Base-by-base conservation (phyloP, 2,329 filamentous ascomycete species). In the Aspergillus niger region DNA sequence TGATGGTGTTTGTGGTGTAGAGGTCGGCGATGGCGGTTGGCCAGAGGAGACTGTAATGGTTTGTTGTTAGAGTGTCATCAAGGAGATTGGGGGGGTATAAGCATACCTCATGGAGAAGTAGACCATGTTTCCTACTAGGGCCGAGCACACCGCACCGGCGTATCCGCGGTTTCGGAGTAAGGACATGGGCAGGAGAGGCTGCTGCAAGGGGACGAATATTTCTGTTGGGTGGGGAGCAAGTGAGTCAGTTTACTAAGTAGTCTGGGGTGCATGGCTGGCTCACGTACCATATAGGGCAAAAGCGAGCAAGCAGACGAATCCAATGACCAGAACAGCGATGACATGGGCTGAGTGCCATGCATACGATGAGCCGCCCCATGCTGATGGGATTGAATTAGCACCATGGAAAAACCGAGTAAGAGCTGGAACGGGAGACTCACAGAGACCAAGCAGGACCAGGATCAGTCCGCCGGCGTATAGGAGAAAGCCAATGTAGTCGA, bases 401-500 rank as follows among this genome's bases (percentile, higher is more conserved):
- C 5, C 13, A 3, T 20, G 17, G 8, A 24, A 24, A 8, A 5
- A 17, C 11, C 32, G 3, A 22, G 3, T 6, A 6, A 28, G 3
- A 26, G 3, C 4, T 15, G 28, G 10, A 10, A 30, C 8, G 15
- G 26, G 36, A 30, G n/a, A 30, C 52, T 30, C 20, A 55, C 76
- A 78, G 4, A 82, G 72, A 17, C 80, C 80, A 49, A 82, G 65
- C 47, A 82, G 70, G 61, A 81, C 76, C 13, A 80, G 67, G 3
- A 80, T 70, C 8, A 77, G 73, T 24, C 81, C 80, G 13, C 70
- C 67, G 11, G 76, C 64, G 65, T 77, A 81, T 1, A 83, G 70
- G 38, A 78, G 65, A 55, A 82, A 77, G 30, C 81, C 81, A 41
- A 80, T 58, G 61, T 73, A 80, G 66, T 83, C 83, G 11, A 85